Percentiles rank a stretch among this genome's conserved stretches.
Evolutionary conservation across 768 basidiomycete species (phyloP).

Genomic region (Tricholoma terreum): DNA sequence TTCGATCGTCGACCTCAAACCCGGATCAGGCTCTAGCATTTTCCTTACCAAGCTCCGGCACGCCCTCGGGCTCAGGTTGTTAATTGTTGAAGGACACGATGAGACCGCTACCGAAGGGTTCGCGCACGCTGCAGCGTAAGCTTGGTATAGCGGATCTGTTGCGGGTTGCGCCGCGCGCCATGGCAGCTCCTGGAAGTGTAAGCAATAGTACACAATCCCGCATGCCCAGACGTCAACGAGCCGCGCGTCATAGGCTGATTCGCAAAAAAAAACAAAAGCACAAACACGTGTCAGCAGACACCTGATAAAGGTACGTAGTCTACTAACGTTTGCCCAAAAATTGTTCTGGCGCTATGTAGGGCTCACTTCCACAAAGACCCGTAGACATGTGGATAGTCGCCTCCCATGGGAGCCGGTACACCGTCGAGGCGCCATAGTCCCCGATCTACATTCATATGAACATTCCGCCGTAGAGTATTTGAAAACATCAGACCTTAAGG

Average conservation of each 20-base stretch:
- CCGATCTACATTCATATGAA: conserved; percentile 62
- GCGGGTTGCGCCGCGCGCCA: conserved; percentile 89
- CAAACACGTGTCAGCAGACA: conserved; percentile 36
- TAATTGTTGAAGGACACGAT: conserved; percentile 66
- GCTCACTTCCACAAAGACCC: conserved; percentile 95
- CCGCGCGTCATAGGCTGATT: conserved; percentile 90
- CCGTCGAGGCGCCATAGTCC: conserved; percentile 98
- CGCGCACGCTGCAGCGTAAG: conserved; percentile 64
- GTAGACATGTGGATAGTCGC: conserved; percentile 95
- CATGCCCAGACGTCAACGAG: conserved; percentile 98
- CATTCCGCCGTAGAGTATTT: background rate
- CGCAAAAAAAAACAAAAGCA: conserved; percentile 13
- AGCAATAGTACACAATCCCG: conserved; percentile 96
- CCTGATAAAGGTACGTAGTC: conserved; percentile 27
- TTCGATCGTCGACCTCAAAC: conserved; percentile 70
- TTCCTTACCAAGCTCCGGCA: conserved; percentile 80
- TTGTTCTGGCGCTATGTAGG: conserved; percentile 98
- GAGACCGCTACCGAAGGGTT: conserved; percentile 44
- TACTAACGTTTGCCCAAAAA: conserved; percentile 93
- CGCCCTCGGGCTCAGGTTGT: conserved; percentile 82
- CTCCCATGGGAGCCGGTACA: conserved; percentile 98
- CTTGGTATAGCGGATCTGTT: conserved; percentile 73
- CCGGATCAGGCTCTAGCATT: conserved; percentile 96
- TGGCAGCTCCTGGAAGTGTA: conserved; percentile 96
- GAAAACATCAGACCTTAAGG: conserved; percentile 65